Evolutionary conservation across 2,329 filamentous ascomycete species (phyloP), one percentile per base, ranked within the genome.

Genomic region (Chrysosporium queenslandicum): DNA sequence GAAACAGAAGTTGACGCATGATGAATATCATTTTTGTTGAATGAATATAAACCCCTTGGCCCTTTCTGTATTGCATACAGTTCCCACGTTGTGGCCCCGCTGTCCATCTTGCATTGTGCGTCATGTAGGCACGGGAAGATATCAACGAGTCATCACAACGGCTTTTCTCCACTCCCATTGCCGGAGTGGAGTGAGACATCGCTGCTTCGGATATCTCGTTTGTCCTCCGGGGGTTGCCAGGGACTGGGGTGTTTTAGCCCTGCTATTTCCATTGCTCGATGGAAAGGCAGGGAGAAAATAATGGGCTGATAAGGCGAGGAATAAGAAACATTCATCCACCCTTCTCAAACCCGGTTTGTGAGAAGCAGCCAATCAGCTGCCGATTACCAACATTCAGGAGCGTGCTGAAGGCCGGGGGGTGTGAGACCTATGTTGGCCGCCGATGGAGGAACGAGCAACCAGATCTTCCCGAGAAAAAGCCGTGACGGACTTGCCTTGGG

Each of bases 1-100:
- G 59, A 62, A 20, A 18, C 2, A 6, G 40, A 25, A 8, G 16
- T 30, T 23, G 30, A 25, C 25, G 14, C 12, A 37, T 36, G 12
- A 27, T 27, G 32, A 34, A 46, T 37, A 9, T 11, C 20, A 2
- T 16, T 27, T 37, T 36, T 14, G n/a, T 47, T 9, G 20, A 47
- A n/a, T 40, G 18, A 40, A 21, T 11, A 23, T 23, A 12, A 3
- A 21, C 34, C 8, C 20, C 18, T 34, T 25, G 30, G 32, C 11
- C 29, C 11, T 27, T 25, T 6, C 2, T 9, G 9, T 47, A 14
- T 18, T 23, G 18, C 18, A 21, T 5, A 4, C 16, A 29, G 18
- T 36, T 11, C 2, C 43, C 43, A 45, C 30, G 16, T 47, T 47
- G 43, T 16, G 29, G 4, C 14, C 30, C 5, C 18, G 14, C 12